Conservation (phyloP, 139 green algal species). For the Ettlia oleoabundans region DNA sequence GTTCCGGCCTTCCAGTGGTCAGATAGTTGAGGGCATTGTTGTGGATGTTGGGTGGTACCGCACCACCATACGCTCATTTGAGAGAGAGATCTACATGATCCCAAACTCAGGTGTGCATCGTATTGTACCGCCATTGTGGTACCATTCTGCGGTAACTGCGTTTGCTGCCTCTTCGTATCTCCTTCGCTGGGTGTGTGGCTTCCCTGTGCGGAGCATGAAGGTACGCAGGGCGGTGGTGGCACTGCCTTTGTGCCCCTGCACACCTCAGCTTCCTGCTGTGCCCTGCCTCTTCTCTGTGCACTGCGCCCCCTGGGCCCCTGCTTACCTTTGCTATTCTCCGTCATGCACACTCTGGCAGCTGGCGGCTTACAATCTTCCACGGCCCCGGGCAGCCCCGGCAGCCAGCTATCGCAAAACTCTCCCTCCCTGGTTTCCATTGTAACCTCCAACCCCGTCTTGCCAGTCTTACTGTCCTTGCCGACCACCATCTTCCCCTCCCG, state of each 20-base stretch:
- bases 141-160: too few species aligned
- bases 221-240: not conserved
- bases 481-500: too few species aligned
- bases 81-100: constrained; percentile 76
- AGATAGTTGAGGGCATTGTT: constrained; percentile 88
- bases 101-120: constrained; percentile 54
- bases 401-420: too few species aligned
- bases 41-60: constrained; percentile 93
- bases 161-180: not conserved
- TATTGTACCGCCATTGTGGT: too few species aligned
- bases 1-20: constrained; percentile 68
- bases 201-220: not conserved
- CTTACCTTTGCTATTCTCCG: not conserved
- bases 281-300: not conserved
- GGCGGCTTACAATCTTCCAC: too few species aligned
- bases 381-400: too few species aligned
- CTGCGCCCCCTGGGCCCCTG: not conserved
- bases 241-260: not conserved
- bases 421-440: too few species aligned
- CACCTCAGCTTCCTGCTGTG: not conserved
- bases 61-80: constrained; percentile 85
- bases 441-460: too few species aligned
- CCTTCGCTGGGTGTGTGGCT: not conserved
- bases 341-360: too few species aligned
- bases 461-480: too few species aligned